These are phyloP conservation scores for Omphalea diandra DNA, from an alignment of 441 rosid species.

Conservation along the genomic window DNA sequence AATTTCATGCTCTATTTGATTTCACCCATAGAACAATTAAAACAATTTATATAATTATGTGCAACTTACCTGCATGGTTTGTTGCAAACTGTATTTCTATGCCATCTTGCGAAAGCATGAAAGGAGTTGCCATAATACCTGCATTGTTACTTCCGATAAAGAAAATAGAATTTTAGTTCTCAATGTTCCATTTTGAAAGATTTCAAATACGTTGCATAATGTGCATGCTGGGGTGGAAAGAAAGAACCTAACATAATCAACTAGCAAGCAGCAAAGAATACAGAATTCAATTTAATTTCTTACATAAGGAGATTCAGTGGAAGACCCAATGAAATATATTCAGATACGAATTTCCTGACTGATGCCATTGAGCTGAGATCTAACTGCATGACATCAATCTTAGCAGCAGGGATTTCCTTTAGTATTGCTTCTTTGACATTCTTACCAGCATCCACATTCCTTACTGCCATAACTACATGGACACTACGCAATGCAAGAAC, in stretches of 20 bases:
- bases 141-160: conserved; percentile 38
- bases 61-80: conserved; percentile 32
- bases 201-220: neutral
- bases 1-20: no score
- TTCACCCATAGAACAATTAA: no score
- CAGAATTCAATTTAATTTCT: conserved; percentile 1
- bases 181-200: neutral
- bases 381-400: conserved; percentile 38
- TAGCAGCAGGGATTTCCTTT: conserved; percentile 37
- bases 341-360: conserved; percentile 35
- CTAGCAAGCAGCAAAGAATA: neutral
- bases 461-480: conserved; percentile 43
- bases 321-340: conserved; percentile 30
- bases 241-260: neutral
- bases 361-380: conserved; percentile 46
- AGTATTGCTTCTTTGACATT: conserved; percentile 34
- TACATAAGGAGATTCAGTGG: conserved; percentile 43
- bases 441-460: conserved; percentile 40
- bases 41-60: neutral
- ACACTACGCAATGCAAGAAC: conserved; percentile 45
- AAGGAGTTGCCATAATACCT: conserved; percentile 36
- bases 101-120: conserved; percentile 33
- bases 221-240: neutral
- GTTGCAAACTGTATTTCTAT: conserved; percentile 40
- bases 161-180: neutral